These are phyloP conservation scores for Fomitopsis betulina DNA, from an alignment of 1,284 basidiomycete genomes.

Conservation along the genomic window DNA sequence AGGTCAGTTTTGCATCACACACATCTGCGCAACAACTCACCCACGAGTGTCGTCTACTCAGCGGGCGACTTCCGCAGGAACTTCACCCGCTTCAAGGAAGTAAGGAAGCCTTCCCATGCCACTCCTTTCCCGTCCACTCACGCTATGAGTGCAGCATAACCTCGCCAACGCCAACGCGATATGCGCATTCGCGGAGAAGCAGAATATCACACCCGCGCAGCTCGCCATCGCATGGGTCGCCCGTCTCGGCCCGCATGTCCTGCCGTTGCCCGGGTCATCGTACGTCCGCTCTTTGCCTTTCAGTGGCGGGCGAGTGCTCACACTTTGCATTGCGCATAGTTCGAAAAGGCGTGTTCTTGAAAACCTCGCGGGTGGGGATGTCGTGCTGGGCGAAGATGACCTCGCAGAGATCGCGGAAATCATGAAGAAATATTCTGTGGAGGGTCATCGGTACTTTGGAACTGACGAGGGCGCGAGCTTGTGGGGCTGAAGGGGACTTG, in stretches of 20 bases:
- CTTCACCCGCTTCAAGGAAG: slow-evolving; percentile 30
- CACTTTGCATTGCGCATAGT: slow-evolving; percentile 9
- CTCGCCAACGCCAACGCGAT: slow-evolving; percentile 45
- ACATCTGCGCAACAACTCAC: too few relatives aligned
- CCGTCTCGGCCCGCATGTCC: slow-evolving; percentile 39
- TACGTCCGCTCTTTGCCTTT: slow-evolving; percentile 21
- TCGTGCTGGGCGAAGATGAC: slow-evolving; percentile 36
- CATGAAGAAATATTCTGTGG: slow-evolving; percentile 21
- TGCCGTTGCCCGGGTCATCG: too few relatives aligned
- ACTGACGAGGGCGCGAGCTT: slow-evolving; percentile 14
- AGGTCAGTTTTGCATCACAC: slow-evolving; percentile 8
- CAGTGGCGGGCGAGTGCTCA: too few relatives aligned
- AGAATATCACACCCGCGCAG: slow-evolving; percentile 45
- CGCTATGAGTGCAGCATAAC: slow-evolving; percentile 41
- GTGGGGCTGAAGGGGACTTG: slow-evolving; percentile 23
- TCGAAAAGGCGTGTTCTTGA: slow-evolving; percentile 36
- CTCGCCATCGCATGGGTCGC: slow-evolving; percentile 61
- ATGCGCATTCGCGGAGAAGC: slow-evolving; percentile 39
- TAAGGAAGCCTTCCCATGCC: not conserved
- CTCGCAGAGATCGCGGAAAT: slow-evolving; percentile 27
- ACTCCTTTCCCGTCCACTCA: too few relatives aligned
- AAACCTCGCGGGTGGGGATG: slow-evolving; percentile 41
- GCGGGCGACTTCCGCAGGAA: slow-evolving; percentile 28
- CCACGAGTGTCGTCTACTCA: not conserved
- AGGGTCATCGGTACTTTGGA: slow-evolving; percentile 26